Conservation (phyloP, 2,329 filamentous ascomycete species). For the Colletotrichum sp. region DNA sequence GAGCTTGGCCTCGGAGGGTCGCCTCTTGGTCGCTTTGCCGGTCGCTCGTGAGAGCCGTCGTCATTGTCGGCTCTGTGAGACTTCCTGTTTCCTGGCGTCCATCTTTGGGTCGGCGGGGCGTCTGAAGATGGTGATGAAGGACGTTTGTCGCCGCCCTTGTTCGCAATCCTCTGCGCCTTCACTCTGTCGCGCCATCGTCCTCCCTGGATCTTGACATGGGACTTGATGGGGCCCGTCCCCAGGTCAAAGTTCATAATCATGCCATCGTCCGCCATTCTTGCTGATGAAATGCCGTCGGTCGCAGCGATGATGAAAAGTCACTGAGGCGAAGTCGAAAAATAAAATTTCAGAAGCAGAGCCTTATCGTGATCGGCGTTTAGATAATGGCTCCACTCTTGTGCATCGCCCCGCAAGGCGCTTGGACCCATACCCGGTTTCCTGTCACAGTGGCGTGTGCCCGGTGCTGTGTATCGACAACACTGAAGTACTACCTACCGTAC, state of each 20-base stretch:
- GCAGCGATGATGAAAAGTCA: neutral
- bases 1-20: conserved; percentile 31
- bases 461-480: too few relatives aligned
- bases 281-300: neutral
- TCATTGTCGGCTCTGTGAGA: conserved; percentile 28
- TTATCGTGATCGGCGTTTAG: conserved; percentile 19
- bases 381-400: neutral
- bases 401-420: neutral
- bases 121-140: conserved; percentile 29
- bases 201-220: conserved; percentile 75
- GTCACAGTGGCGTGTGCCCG: too few relatives aligned
- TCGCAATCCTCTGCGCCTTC: conserved; percentile 72
- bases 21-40: conserved; percentile 52
- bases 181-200: conserved; percentile 93
- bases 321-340: neutral
- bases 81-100: conserved; percentile 12
- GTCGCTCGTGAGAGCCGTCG: conserved; percentile 34
- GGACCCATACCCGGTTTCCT: neutral
- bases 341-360: conserved; percentile 16
- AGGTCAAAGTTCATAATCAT: conserved; percentile 94
- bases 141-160: conserved; percentile 28
- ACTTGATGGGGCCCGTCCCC: conserved; percentile 67
- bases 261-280: conserved; percentile 87
- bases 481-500: too few relatives aligned
- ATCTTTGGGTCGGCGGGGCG: conserved; percentile 12